These are phyloP conservation scores for Ganoderma lucidum DNA, from an alignment of 1,284 basidiomycete genomes.

Conservation along the genomic window DNA sequence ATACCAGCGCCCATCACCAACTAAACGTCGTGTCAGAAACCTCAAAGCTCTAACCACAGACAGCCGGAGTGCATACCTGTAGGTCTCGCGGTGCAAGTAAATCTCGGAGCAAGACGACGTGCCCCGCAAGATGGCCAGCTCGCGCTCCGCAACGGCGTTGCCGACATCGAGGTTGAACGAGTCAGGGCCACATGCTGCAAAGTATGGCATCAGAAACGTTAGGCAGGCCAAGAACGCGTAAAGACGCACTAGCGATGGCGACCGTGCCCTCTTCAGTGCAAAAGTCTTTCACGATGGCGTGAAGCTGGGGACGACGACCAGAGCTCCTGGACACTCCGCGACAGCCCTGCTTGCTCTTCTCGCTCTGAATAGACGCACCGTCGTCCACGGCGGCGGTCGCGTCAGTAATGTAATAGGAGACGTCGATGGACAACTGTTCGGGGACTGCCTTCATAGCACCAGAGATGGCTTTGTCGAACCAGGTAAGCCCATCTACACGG, in stretches of 20 bases:
- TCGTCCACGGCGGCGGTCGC: not conserved
- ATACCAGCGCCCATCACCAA: not conserved
- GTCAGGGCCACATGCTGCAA: conserved; percentile 46
- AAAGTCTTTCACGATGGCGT: conserved; percentile 32
- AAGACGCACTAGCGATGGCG: conserved; percentile 35
- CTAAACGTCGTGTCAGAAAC: not conserved
- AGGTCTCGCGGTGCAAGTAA: conserved; percentile 20
- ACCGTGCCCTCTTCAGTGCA: conserved; percentile 28
- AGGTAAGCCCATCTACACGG: conserved; percentile 34
- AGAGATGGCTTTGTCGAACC: conserved; percentile 34
- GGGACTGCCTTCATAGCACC: conserved; percentile 13
- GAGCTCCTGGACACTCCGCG: conserved; percentile 28
- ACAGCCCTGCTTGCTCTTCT: conserved; percentile 18
- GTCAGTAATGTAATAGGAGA: conserved; percentile 19
- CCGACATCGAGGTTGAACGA: conserved; percentile 46
- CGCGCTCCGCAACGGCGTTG: conserved; percentile 45
- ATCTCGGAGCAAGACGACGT: conserved; percentile 19
- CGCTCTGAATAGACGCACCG: conserved; percentile 1
- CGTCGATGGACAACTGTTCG: conserved; percentile 12
- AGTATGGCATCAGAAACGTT: not conserved
- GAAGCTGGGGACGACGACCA: conserved; percentile 24
- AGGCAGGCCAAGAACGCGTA: too few relatives aligned
- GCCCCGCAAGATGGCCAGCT: conserved; percentile 39
- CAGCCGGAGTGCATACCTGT: not conserved
- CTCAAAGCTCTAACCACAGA: not conserved